Evolutionary conservation across 805 yeast genomes (phyloP).

Genomic region (Sporopachydermia quercuum): DNA sequence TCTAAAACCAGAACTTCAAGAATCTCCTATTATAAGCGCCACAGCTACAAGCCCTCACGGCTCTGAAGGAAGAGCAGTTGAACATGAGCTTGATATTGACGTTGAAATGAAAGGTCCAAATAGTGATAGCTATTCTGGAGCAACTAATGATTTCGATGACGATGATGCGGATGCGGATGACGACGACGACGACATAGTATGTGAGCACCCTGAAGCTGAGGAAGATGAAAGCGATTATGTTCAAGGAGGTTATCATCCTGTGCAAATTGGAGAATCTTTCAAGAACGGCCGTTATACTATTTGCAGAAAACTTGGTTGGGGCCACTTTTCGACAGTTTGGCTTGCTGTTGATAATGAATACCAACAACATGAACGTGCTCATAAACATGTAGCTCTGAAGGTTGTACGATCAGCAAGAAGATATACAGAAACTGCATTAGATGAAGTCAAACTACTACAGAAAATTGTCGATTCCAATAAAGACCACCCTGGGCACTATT

Average conservation of each 20-base stretch:
- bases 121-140: no score
- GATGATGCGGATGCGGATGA: neutral
- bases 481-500: constrained; percentile 34
- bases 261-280: constrained; percentile 37
- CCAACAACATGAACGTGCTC: constrained; percentile 6
- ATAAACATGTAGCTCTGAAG: constrained; percentile 44
- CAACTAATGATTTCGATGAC: no score
- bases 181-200: neutral
- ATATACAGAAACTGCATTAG: constrained; percentile 49
- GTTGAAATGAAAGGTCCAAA: no score
- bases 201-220: constrained; percentile 18
- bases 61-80: no score
- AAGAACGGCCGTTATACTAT: constrained; percentile 27
- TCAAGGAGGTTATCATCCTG: constrained; percentile 54
- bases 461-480: constrained; percentile 14
- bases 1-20: no score
- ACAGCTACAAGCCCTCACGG: no score
- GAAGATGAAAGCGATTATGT: constrained; percentile 39
- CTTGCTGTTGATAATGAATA: constrained; percentile 27
- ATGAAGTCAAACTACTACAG: constrained; percentile 35
- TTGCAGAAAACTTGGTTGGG: constrained; percentile 53
- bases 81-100: no score
- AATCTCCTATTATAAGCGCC: no score
- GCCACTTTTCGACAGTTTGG: constrained; percentile 65
- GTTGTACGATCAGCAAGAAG: constrained; percentile 39